Percentiles rank a stretch among this genome's conserved stretches.
These are phyloP conservation scores for Diphasiastrum complanatum DNA, from an alignment of 83 land plant species.

Conservation along the genomic window DNA sequence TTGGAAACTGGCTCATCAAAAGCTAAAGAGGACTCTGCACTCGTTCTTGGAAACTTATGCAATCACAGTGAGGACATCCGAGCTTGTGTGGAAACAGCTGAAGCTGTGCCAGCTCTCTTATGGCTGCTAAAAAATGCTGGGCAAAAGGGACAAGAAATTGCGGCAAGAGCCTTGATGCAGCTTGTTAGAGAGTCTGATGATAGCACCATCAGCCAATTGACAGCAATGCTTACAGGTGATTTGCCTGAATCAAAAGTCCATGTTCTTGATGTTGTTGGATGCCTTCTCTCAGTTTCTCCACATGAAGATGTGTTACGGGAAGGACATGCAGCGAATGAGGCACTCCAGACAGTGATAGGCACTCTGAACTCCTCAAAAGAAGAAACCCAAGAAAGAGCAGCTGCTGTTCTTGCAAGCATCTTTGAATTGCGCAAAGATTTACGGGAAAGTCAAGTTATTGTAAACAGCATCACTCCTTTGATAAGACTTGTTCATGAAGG, in stretches of 20 bases:
- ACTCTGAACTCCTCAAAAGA: slow-evolving; percentile 54
- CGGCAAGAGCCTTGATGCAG: slow-evolving; percentile 78
- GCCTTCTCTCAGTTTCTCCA: slow-evolving; percentile 82
- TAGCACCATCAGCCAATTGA: too few species aligned
- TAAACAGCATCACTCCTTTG: slow-evolving; percentile 47
- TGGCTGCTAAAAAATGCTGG: slow-evolving; percentile 95
- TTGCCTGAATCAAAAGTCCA: slow-evolving; percentile 90
- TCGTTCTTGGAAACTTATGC: slow-evolving; percentile 87
- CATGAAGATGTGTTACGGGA: slow-evolving; percentile 64
- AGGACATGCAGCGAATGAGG: slow-evolving; percentile 92
- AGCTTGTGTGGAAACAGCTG: slow-evolving; percentile 97
- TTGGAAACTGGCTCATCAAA: slow-evolving; percentile 87
- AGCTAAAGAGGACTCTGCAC: slow-evolving; percentile 95
- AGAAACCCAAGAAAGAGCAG: slow-evolving; percentile 87
- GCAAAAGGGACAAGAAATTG: slow-evolving; percentile 76
- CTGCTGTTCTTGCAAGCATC: slow-evolving; percentile 77
- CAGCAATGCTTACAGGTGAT: slow-evolving; percentile 87
- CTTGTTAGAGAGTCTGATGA: slow-evolving; percentile 89
- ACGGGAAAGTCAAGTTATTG: slow-evolving; percentile 74
- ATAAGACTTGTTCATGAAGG: slow-evolving; percentile 55
- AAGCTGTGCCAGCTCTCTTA: slow-evolving; percentile 94
- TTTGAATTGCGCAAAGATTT: slow-evolving; percentile 72
- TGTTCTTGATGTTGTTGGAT: slow-evolving; percentile 84
- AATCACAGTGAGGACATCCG: slow-evolving; percentile 98
- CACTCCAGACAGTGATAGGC: slow-evolving; percentile 76